Conservation (phyloP, 495 filamentous ascomycete species). For the Aspergillus bertholletiae region DNA sequence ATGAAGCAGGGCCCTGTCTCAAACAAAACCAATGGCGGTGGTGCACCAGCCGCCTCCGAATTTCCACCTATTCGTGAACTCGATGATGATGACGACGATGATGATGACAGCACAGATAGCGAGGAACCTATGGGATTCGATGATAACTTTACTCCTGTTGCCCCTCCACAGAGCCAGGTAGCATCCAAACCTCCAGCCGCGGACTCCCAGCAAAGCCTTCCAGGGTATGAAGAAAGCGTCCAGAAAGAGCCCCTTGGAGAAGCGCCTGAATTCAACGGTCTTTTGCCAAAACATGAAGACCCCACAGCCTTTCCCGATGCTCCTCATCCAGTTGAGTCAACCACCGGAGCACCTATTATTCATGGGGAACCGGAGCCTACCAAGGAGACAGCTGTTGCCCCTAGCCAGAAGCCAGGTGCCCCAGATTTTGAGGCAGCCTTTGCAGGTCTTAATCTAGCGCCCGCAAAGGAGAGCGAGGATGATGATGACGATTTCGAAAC, state of each 20-base stretch:
- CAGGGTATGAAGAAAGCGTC: slow-evolving; percentile 53
- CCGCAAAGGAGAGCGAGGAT: slow-evolving; percentile 77
- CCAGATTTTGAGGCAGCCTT: slow-evolving; percentile 89
- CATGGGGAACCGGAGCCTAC: slow-evolving; percentile 30
- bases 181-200: slow-evolving; percentile 40
- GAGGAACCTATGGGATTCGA: slow-evolving; percentile 75
- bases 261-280: slow-evolving; percentile 58
- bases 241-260: slow-evolving; percentile 37
- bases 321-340: slow-evolving; percentile 41
- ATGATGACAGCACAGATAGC: slow-evolving; percentile 67
- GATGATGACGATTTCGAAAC: slow-evolving; percentile 57
- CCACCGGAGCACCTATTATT: slow-evolving; percentile 40
- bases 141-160: slow-evolving; percentile 80
- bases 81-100: slow-evolving; percentile 67
- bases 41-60: slow-evolving; percentile 49
- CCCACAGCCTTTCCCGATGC: slow-evolving; percentile 52
- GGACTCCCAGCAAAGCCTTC: slow-evolving; percentile 62
- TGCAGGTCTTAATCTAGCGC: slow-evolving; percentile 63
- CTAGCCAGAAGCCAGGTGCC: slow-evolving; percentile 30
- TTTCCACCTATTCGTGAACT: slow-evolving; percentile 93
- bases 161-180: slow-evolving; percentile 48
- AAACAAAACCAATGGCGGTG: slow-evolving; percentile 30
- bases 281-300: slow-evolving; percentile 62
- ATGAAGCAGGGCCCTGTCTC: slow-evolving; percentile 30
- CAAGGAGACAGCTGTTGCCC: slow-evolving; percentile 14